Base-by-base conservation (phyloP, 2,329 filamentous ascomycete species). In the Setomelanomma holmii region DNA sequence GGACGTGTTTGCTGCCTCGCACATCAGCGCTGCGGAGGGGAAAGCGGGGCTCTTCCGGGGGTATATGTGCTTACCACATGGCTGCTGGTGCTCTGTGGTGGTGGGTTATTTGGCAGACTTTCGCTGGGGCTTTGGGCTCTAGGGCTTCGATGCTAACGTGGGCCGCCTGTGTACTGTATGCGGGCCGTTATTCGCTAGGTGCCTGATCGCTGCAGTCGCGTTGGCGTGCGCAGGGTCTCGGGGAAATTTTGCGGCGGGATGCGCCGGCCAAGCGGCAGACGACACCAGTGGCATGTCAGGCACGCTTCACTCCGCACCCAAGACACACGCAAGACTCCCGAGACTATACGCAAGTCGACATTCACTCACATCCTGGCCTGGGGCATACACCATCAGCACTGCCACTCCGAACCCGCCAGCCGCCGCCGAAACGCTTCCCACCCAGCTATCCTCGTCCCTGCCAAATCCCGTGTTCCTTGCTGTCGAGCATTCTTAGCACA, bases 1-100 rank as follows among this genome's bases (percentile, higher is more conserved):
- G 87, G 71, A 99, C 83, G 81, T 99, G 95, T 84, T 98, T 98
- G 83, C 95, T 97, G 66, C 23, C 35, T 49, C 57, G 48, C 27
- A 55, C 48, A 55, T 66, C 50, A 61, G 60, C 58, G 55, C 52
- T 53, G 67, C 59, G 55, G 52, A 49, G 27, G 57, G 52, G 22
- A 36, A 19, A 48, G 49, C 43, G 55, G 58, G 44, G 56, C 48
- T 56, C 20, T 55, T 50, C 47, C 59, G 49, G 45, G 40, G 47
- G 52, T 47, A 53, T 22, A 33, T 19, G 63, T 51, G 55, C 61
- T 58, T 62, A 68, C 65, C 65, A 69, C 65, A 69, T 69, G 57
- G 56, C 43, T 51, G 40, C 43, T 36, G 23, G 53, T 27, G 45
- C 38, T 12, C n/a, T 12, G 42, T 33, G 12, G 24, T 33, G 10